Percentiles rank a stretch among this genome's conserved stretches.
These are phyloP conservation scores for Parmelia sp. DNA, from an alignment of 495 filamentous ascomycete genomes.

Conservation along the genomic window DNA sequence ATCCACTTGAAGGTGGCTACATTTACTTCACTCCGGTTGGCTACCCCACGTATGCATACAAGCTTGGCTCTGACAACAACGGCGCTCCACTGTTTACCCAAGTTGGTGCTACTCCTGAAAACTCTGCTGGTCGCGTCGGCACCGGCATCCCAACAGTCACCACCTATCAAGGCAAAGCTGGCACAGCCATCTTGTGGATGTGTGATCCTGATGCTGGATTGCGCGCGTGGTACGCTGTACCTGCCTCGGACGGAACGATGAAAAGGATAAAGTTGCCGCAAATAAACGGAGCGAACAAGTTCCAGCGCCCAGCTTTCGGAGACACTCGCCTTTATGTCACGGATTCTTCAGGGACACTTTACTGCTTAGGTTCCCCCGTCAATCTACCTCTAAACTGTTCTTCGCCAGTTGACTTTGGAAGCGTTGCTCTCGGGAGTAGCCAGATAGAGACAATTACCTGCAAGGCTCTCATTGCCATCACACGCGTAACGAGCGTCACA, in stretches of 20 bases:
- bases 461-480: background rate
- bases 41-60: slow-evolving; percentile 35
- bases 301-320: slow-evolving; percentile 37
- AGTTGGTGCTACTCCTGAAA: slow-evolving; percentile 29
- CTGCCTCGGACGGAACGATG: slow-evolving; percentile 21
- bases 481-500: background rate
- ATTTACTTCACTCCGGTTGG: slow-evolving; percentile 33
- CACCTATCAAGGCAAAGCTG: slow-evolving; percentile 34
- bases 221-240: slow-evolving; percentile 31
- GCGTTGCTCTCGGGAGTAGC: slow-evolving; percentile 30
- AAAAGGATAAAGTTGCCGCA: slow-evolving; percentile 28
- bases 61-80: slow-evolving; percentile 29
- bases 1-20: slow-evolving; percentile 37
- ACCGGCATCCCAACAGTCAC: slow-evolving; percentile 38
- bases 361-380: slow-evolving; percentile 36
- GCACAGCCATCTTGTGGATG: slow-evolving; percentile 39
- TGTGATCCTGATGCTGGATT: slow-evolving; percentile 38
- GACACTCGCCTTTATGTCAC: slow-evolving; percentile 17
- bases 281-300: slow-evolving; percentile 29
- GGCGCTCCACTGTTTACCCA: slow-evolving; percentile 28
- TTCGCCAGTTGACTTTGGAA: slow-evolving; percentile 39
- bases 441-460: background rate
- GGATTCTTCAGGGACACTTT: slow-evolving; percentile 34
- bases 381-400: slow-evolving; percentile 29
- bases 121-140: slow-evolving; percentile 29